Evolutionary conservation across 2,329 filamentous ascomycete species (phyloP).

Genomic region (Colletotrichum sp.): DNA sequence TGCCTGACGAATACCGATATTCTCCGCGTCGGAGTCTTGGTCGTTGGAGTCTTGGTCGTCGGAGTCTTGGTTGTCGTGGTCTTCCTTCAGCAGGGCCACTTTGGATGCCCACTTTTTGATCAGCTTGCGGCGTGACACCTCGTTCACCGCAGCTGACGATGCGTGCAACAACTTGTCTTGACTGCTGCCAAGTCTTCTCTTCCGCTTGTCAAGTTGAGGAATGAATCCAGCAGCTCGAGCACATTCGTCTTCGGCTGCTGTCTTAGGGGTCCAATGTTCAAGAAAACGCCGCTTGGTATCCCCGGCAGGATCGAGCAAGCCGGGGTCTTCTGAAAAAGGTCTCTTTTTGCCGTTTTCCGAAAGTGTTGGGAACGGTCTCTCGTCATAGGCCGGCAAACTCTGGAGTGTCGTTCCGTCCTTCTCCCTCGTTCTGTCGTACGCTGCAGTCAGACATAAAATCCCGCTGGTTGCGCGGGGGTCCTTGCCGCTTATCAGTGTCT

Average conservation of each 20-base stretch:
- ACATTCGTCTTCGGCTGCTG: neutral
- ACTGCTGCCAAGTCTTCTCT: accelerated
- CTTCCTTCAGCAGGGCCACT: neutral
- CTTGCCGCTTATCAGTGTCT: neutral
- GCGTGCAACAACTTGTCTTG: neutral
- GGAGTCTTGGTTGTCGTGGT: neutral
- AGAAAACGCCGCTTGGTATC: neutral
- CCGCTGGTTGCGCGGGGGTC: neutral
- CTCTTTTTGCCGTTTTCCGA: neutral
- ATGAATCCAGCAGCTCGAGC: neutral
- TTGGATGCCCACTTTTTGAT: neutral
- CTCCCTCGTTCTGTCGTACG: neutral
- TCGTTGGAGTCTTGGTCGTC: neutral
- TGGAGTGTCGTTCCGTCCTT: neutral
- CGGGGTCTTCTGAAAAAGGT: neutral
- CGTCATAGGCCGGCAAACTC: neutral
- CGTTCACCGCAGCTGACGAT: neutral
- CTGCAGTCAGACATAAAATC: accelerated
- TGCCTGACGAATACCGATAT: neutral
- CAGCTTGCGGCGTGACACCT: neutral
- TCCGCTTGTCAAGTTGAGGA: neutral
- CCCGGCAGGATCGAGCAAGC: neutral
- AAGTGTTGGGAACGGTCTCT: neutral
- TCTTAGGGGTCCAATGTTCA: neutral
- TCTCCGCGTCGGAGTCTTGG: neutral